Conservation (phyloP, 352 stramenopile species). For the Phytophthora fragariae region DNA sequence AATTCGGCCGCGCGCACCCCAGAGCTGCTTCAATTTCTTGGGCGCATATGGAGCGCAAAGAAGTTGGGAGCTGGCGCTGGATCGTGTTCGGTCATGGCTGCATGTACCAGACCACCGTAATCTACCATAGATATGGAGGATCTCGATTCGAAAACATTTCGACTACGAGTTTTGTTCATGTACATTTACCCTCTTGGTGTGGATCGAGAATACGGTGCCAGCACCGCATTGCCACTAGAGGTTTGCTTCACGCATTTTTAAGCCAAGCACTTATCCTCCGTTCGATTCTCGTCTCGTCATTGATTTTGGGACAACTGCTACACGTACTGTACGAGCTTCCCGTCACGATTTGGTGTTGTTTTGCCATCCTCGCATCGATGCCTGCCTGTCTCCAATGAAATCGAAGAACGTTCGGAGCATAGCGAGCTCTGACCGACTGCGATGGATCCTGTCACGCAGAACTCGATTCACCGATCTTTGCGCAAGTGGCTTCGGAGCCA, state of each 20-base stretch:
- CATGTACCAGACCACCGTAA: not conserved
- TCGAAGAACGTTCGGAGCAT: not conserved
- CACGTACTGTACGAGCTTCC: not conserved
- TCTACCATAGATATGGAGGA: not conserved
- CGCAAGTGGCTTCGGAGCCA: not conserved
- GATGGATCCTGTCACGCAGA: not conserved
- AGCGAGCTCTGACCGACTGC: not conserved
- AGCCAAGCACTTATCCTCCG: no score
- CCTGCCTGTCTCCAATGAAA: not conserved
- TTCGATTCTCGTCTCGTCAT: not conserved
- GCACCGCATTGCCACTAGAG: no score
- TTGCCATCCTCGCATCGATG: not conserved
- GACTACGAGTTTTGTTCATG: no score
- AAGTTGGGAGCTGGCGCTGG: not conserved
- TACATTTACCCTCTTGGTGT: no score
- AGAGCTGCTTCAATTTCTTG: not conserved
- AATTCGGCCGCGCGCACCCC: not conserved
- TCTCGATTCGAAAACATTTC: no score
- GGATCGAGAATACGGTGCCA: no score
- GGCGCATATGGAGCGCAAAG: not conserved
- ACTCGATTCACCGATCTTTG: not conserved
- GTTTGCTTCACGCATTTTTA: no score
- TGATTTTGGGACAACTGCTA: not conserved
- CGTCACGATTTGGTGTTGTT: conserved; percentile 2
- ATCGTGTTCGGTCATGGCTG: not conserved